Percentiles rank a stretch among this genome's conserved stretches.
Conservation (phyloP, 495 filamentous ascomycete genomes). For the Thozetella sp. region DNA sequence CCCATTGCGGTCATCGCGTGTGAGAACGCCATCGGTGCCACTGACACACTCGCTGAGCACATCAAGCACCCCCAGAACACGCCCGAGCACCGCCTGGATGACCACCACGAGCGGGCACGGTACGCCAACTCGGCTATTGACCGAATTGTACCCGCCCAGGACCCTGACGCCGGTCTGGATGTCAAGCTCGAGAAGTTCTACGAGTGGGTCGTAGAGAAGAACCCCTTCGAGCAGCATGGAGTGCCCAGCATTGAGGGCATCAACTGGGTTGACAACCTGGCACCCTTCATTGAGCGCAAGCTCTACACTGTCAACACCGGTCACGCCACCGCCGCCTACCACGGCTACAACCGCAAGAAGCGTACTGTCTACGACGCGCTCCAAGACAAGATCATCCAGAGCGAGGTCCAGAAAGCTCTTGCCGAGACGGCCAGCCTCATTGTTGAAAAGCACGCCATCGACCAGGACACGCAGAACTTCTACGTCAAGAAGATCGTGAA, state of each 20-base stretch:
- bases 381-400: slow-evolving; percentile 64
- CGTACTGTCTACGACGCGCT: slow-evolving; percentile 85
- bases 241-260: slow-evolving; percentile 79
- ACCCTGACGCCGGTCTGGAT: slow-evolving; percentile 75
- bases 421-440: slow-evolving; percentile 85
- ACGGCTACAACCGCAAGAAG: slow-evolving; percentile 82
- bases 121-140: slow-evolving; percentile 98
- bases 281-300: slow-evolving; percentile 98
- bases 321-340: slow-evolving; percentile 96
- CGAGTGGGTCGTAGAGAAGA: slow-evolving; percentile 94
- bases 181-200: slow-evolving; percentile 97
- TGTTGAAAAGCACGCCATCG: slow-evolving; percentile 81
- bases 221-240: slow-evolving; percentile 63
- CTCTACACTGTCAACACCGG: slow-evolving; percentile 98
- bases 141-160: slow-evolving; percentile 91
- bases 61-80: slow-evolving; percentile 76
- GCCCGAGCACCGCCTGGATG: slow-evolving; percentile 54
- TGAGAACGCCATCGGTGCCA: slow-evolving; percentile 94
- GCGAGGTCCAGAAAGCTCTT: slow-evolving; percentile 73
- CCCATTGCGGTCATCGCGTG: slow-evolving; percentile 94
- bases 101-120: slow-evolving; percentile 66
- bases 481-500: slow-evolving; percentile 92
- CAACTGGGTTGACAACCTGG: slow-evolving; percentile 87
- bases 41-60: slow-evolving; percentile 76
- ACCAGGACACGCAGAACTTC: slow-evolving; percentile 72